Evolutionary conservation across 345 rosid genomes (phyloP), one percentile per base, ranked within the genome.

Genomic region (Euclidium syriacum): DNA sequence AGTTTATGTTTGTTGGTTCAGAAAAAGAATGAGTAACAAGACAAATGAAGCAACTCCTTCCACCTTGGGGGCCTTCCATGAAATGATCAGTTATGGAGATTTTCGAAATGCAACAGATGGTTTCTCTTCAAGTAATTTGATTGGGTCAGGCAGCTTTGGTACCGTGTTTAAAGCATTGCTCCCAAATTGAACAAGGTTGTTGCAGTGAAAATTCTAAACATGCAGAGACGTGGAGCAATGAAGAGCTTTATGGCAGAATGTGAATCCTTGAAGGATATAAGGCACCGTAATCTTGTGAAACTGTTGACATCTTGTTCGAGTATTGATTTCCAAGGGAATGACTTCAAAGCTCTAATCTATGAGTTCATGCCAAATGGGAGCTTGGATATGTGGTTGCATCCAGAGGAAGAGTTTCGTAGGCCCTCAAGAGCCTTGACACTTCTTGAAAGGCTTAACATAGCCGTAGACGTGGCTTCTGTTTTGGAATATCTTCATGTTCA

Each of bases 261-360:
- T 25, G 32, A 75, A 43, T 73, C 74, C 2, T 49, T 75, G 15
- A 72, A 73, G 35, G 54, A 6, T n/a, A 53, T 67, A 2, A 74
- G 83, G 34, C 86, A 78, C 20, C 60, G 83, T 18, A 81, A 79
- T 57, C 74, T 81, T 19, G 54, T 78, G 22, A 81, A 76, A 52
- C 23, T 78, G 3, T 23, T 79, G 11, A 74, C 79, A 15, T 69
- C 71, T 17, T 81, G 86, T 65, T 76, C 78, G 2, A 79, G 83
- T 54, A 19, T 74, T 3, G 83, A 81, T 34, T 36, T 20, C 12
- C 34, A 62, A 6, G 72, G 81, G 22, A 70, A 79, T 50, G 72
- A 68, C 34, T 81, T 81, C 68, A 81, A 75, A 67, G 83, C 86
- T 5, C 52, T 79, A 10, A 43, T 81, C 12, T 71, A 53, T 25